Evolutionary conservation across 352 stramenopile species (phyloP), one percentile per base, ranked within the genome.

Genomic region (Phytopythium delawarense): DNA sequence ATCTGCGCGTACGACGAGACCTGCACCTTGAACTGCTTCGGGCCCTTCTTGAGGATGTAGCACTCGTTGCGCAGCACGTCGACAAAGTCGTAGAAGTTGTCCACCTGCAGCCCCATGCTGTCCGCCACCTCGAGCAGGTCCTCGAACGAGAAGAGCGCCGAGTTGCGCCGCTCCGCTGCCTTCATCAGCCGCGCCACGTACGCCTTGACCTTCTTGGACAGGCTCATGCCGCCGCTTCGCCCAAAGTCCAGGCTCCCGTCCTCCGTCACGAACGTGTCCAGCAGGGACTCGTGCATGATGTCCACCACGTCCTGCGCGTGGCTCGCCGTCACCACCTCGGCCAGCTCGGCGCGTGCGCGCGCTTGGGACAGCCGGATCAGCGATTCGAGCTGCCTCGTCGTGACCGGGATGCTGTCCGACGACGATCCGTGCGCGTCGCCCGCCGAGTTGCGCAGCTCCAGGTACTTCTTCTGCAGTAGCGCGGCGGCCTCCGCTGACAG

Each of bases 241-340:
- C 81, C 75, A 61, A 94, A 94, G 65, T 98, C 93, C 50, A 98
- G 64, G 34, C 79, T 79, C 2, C 92, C 92, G 55, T 81, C 80
- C 54, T 97, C 93, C 25, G 96, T 94, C 16, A 72, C 88, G 67
- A 93, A 89, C 59, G 95, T 95, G 65, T 98, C 88, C 42, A 94
- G 75, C 23, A 99, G 65, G 54, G 87, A 97, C 62, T 97, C 89
- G 56, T 97, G 84, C 91, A 99, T 97, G 45, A 99, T 84, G 52
- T 98, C 91, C 9, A 99, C 91, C 20, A 99, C 96, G 76, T 99
- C 97, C 71, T 98, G 75, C 2, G 96, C 96, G 69, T 99, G 96
- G 67, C 97, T 72, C 35, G 84, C 84, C 4, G 96, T 92, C 37
- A 99, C 96, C 39, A 92, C 81, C 23, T 98, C 91, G 11, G 96